Evolutionary conservation across 2,329 filamentous ascomycete species (phyloP).

Genomic region (Didymella lethalis): DNA sequence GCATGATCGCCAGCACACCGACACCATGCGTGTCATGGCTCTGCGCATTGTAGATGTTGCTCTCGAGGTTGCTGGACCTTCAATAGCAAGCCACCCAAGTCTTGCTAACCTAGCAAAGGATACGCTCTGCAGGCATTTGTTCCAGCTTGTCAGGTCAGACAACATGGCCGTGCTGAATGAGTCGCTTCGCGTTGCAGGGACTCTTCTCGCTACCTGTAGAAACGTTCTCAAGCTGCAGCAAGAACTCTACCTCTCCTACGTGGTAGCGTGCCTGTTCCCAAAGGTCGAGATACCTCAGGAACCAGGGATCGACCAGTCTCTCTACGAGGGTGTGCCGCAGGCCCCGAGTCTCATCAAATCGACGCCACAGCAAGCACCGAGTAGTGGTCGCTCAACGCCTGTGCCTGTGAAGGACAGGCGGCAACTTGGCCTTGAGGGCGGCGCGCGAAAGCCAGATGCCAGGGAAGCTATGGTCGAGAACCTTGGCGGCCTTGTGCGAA

Average conservation of each 20-base stretch:
- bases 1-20: constrained; percentile 89
- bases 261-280: constrained; percentile 92
- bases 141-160: constrained; percentile 94
- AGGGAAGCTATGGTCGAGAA: constrained; percentile 98
- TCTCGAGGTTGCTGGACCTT: constrained; percentile 92
- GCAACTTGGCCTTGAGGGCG: constrained; percentile 90
- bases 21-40: constrained; percentile 97
- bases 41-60: constrained; percentile 96
- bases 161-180: constrained; percentile 95
- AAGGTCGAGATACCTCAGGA: constrained; percentile 94
- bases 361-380: constrained; percentile 67
- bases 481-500: constrained; percentile 87
- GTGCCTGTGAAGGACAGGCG: constrained; percentile 92
- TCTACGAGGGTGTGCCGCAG: constrained; percentile 94
- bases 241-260: constrained; percentile 91
- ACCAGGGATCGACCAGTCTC: constrained; percentile 83
- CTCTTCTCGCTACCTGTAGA: constrained; percentile 87
- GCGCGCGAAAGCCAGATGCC: constrained; percentile 89
- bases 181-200: constrained; percentile 89
- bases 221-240: constrained; percentile 93
- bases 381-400: constrained; percentile 86
- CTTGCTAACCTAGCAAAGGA: constrained; percentile 89
- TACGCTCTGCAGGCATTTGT: constrained; percentile 89
- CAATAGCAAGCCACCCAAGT: constrained; percentile 90
- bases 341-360: constrained; percentile 87